Percentiles rank a stretch among this genome's conserved stretches.
Conservation (phyloP, 2,329 filamentous ascomycete species). For the Colletotrichum lini region DNA sequence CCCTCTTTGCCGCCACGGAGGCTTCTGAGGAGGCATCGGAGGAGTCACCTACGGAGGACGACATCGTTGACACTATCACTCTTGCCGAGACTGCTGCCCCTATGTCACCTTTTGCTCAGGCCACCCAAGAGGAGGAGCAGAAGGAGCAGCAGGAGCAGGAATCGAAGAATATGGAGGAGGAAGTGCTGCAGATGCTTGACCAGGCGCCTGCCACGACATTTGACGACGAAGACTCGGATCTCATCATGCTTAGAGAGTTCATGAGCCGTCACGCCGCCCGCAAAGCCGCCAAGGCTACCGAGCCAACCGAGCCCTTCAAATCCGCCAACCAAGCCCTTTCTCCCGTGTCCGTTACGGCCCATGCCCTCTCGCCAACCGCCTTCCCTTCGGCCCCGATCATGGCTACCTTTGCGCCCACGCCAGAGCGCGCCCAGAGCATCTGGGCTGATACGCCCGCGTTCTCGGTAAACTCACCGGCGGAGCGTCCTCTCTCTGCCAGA, state of each 20-base stretch:
- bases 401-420: constrained; percentile 8
- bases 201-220: not conserved
- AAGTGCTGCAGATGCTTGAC: not conserved
- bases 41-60: too few relatives aligned
- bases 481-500: not conserved
- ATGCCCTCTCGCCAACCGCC: not conserved
- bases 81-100: not conserved
- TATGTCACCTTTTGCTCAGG: not conserved
- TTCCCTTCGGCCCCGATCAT: constrained; percentile 22
- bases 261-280: constrained; percentile 45
- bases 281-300: constrained; percentile 51
- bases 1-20: not conserved
- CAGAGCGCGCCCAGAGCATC: constrained; percentile 28
- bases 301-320: constrained; percentile 43
- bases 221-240: constrained; percentile 23
- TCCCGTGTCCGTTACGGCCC: not conserved
- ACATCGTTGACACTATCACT: too few relatives aligned
- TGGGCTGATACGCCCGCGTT: constrained; percentile 17
- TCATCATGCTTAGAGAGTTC: constrained; percentile 33
- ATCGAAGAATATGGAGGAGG: not conserved
- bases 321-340: not conserved
- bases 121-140: not conserved
- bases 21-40: not conserved
- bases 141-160: not conserved
- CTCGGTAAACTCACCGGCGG: constrained; percentile 17